Evolutionary conservation across 2,329 filamentous ascomycete species (phyloP), one percentile per base, ranked within the genome.

Genomic region (Fusarium cyanostomum): DNA sequence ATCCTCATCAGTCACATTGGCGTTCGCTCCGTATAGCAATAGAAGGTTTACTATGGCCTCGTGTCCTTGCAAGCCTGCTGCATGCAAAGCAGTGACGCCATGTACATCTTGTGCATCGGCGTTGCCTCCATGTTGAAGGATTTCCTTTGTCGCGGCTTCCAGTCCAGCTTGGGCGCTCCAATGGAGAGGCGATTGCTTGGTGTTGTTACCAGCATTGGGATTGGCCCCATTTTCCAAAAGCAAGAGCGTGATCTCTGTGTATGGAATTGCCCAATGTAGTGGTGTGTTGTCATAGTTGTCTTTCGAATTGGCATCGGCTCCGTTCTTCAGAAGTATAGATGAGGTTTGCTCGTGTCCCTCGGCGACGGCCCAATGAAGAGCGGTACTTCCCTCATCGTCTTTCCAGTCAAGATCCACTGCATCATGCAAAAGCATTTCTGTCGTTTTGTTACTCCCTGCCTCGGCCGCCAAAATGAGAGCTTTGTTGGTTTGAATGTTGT

Each of bases 351-450:
- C 24, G 15, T 59, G 59, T 27, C 59, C 53, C 37, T 45, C 41
- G n/a, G 54, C 38, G 26, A 58, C 54, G 2, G 59, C 59, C 59
- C 59, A 62, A n/a, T 57, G 50, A 18, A 62, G 39, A n/a, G 59
- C 27, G n/a, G 49, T 62, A 28, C 54, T 62, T 18, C 45, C 54
- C 46, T 58, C 34, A 15, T 58, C 54, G 30, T 58, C 53, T 30
- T 41, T 41, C 49, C 43, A 55, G 44, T 58, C 50, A n/a, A 52
- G 18, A 13, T 58, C 35, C 4, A 34, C 38, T 16, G 35, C 49
- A 13, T 46, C 42, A 12, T 52, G 28, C 28, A 58, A 15, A 33
- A 62, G 50, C 54, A 62, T 51, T 50, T 54, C 38, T 21, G 42
- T 42, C 24, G 31, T 39, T 42, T 43, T 45, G 38, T 30, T 30